These are phyloP conservation scores for Buddleja alternifolia DNA, from an alignment of 257 asterid genomes.

Conservation along the genomic window DNA sequence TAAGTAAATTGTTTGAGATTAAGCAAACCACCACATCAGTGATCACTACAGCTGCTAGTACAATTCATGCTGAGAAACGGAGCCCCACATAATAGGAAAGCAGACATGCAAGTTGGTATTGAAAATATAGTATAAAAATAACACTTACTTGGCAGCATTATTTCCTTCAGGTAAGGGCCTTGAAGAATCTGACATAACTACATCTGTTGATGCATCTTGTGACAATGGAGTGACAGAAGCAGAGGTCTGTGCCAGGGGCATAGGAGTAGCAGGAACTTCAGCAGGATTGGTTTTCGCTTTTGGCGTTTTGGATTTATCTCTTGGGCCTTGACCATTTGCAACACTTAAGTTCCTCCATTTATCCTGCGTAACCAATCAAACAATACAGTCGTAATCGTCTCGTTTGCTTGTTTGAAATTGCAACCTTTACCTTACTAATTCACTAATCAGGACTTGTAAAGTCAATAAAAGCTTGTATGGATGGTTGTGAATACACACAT, in stretches of 20 bases:
- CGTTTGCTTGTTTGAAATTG: background rate
- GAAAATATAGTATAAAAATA: slow-evolving; percentile 12
- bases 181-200: slow-evolving; percentile 48
- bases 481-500: background rate
- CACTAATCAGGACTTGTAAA: background rate
- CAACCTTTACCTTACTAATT: background rate
- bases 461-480: slow-evolving; percentile 2
- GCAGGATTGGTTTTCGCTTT: slow-evolving; percentile 54
- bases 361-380: slow-evolving; percentile 53
- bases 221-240: slow-evolving; percentile 47
- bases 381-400: background rate
- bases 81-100: background rate
- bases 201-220: slow-evolving; percentile 48
- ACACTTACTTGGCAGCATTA: slow-evolving; percentile 65
- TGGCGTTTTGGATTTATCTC: slow-evolving; percentile 62
- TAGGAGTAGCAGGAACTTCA: slow-evolving; percentile 53
- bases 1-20: background rate
- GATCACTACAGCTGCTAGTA: background rate
- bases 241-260: slow-evolving; percentile 37
- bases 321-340: slow-evolving; percentile 65
- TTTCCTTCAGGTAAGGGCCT: slow-evolving; percentile 62
- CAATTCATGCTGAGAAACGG: too few relatives aligned
- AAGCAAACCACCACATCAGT: slow-evolving; percentile 1
- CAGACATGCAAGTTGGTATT: background rate
- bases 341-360: slow-evolving; percentile 91